phyloP scores from a whole-genome alignment of 176 grass and related monocot genomes.

The Musa beccarii region DNA sequence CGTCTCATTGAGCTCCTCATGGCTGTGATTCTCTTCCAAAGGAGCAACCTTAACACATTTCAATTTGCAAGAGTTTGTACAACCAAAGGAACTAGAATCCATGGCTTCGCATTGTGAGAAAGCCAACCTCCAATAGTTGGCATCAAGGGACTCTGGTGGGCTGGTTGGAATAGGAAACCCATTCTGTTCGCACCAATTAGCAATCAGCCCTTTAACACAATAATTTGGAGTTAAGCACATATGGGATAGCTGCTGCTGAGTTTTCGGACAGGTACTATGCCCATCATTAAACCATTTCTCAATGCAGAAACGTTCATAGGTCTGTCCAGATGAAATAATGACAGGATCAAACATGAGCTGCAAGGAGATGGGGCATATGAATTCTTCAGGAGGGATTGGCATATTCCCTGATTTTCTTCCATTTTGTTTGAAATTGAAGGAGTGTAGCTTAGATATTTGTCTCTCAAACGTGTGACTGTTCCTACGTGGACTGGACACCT shows the following conservation, averaged over 20 bases:
- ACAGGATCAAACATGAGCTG: slow-evolving; percentile 96
- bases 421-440: slow-evolving; percentile 68
- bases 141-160: slow-evolving; percentile 71
- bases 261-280: slow-evolving; percentile 91
- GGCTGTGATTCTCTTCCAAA: slow-evolving; percentile 30
- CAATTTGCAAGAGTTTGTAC: slow-evolving; percentile 51
- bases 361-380: slow-evolving; percentile 91
- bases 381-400: slow-evolving; percentile 79
- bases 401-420: slow-evolving; percentile 68
- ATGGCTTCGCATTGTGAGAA: slow-evolving; percentile 46
- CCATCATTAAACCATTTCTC: slow-evolving; percentile 99
- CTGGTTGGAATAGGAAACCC: slow-evolving; percentile 70
- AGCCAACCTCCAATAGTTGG: slow-evolving; percentile 50
- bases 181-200: slow-evolving; percentile 94
- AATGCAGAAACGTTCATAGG: slow-evolving; percentile 90
- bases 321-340: slow-evolving; percentile 96
- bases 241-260: slow-evolving; percentile 79
- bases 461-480: slow-evolving; percentile 38
- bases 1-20: slow-evolving; percentile 34
- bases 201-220: slow-evolving; percentile 83
- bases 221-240: slow-evolving; percentile 88
- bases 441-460: slow-evolving; percentile 61
- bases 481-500: slow-evolving; percentile 60
- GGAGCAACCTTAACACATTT: slow-evolving; percentile 49
- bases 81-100: slow-evolving; percentile 50